phyloP scores from a whole-genome alignment of 2,329 filamentous ascomycete species.

The Colletotrichum sp. region DNA sequence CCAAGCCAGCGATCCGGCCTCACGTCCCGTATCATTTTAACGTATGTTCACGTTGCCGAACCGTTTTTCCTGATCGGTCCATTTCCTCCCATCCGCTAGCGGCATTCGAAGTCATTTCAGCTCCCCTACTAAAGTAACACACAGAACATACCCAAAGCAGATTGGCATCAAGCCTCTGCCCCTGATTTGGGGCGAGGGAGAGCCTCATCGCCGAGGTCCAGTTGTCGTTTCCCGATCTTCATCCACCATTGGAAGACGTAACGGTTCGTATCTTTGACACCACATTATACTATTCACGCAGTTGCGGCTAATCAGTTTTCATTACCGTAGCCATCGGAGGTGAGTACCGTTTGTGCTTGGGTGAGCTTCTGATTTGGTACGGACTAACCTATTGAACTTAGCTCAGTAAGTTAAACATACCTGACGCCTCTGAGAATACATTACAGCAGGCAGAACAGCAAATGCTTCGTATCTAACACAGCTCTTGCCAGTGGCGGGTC shows the following conservation, averaged over 20 bases:
- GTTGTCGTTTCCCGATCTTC: conserved; percentile 83
- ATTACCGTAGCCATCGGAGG: conserved; percentile 59
- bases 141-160: conserved; percentile 86
- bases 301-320: not conserved
- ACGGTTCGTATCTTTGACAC: conserved; percentile 60
- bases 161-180: conserved; percentile 91
- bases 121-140: not conserved
- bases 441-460: not conserved
- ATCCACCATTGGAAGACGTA: conserved; percentile 79
- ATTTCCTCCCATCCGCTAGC: not conserved
- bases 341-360: conserved; percentile 35
- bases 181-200: conserved; percentile 84
- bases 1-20: conserved; percentile 48
- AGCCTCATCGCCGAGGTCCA: conserved; percentile 79
- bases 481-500: conserved; percentile 71
- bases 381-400: conserved; percentile 31
- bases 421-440: not conserved
- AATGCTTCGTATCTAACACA: not conserved
- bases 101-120: not conserved
- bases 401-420: conserved; percentile 37
- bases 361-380: not conserved
- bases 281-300: conserved; percentile 9
- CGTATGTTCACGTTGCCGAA: conserved; percentile 38
- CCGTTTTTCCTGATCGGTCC: not conserved
- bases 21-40: conserved; percentile 61